Evolutionary conservation across 2,329 filamentous ascomycete genomes (phyloP), one percentile per base, ranked within the genome.

Genomic region (Endoconidiophora polonica): DNA sequence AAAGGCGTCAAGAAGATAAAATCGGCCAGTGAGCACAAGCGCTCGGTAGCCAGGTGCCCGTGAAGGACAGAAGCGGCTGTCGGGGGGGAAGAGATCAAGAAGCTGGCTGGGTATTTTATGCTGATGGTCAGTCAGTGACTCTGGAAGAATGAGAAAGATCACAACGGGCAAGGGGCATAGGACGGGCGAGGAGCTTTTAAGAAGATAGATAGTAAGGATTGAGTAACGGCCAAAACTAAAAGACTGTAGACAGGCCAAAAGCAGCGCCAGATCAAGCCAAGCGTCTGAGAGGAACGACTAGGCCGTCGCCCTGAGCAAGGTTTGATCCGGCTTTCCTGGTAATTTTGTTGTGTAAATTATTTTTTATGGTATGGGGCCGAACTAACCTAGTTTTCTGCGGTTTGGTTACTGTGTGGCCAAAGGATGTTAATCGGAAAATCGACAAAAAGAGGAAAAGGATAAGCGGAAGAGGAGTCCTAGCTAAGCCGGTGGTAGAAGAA

Each of bases 11-110:
- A 44, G 43, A 55, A 50, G 41, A 50, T 33, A 23, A 52, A 38
- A 33, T 52, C 46, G 50, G 55, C 55, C 44, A 48, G 52, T 55
- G 54, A 54, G 49, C 54, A 49, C 44, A 52, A 52, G 46, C 43
- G 50, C 50, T 52, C 50, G 50, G 50, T 52, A 52, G 50, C 50
- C 50, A 46, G 50, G 44, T 52, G 50, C 50, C 50, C 50, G 41
- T 46, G 47, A 52, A 52, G 50, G 50, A 52, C 50, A 49, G 50
- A 49, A 52, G 42, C 29, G 50, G 46, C 50, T 48, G 43, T 52
- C 44, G 20, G 33, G 7, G 29, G 36, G 43, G 26, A 52, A 42
- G 41, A 36, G 45, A 46, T 46, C 46, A 29, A 40, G 43, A 52
- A 49, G 50, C 42, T 49, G 50, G 46, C 43, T 46, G 38, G 33